Percentiles rank a stretch among this genome's conserved stretches.
Evolutionary conservation across 352 stramenopile species (phyloP).

Genomic region (Phytophthora fragariae): DNA sequence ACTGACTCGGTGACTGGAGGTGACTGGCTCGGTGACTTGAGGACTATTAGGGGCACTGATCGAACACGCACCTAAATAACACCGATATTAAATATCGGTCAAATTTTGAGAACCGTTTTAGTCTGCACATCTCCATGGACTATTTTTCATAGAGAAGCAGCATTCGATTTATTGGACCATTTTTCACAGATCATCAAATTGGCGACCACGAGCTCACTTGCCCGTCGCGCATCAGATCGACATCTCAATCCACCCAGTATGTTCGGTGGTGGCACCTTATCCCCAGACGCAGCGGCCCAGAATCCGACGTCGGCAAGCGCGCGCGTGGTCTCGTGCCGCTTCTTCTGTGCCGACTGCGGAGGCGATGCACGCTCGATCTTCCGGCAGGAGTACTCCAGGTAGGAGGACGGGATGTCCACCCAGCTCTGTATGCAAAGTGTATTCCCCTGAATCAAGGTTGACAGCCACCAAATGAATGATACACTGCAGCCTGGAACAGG

Average conservation of each 20-base stretch:
- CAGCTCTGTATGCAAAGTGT: too few species aligned
- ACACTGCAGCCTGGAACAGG: neutral
- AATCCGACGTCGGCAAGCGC: neutral
- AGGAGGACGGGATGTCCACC: neutral
- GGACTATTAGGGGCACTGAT: too few species aligned
- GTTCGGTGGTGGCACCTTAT: neutral
- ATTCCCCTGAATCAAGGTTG: neutral
- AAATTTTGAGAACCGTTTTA: too few species aligned
- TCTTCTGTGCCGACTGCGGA: neutral
- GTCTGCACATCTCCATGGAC: too few species aligned
- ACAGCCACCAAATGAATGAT: neutral
- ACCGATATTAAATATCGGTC: too few species aligned
- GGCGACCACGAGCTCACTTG: too few species aligned
- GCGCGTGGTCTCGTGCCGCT: neutral
- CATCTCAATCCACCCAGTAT: neutral
- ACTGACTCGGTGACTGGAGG: too few species aligned
- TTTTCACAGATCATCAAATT: too few species aligned
- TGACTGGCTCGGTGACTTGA: too few species aligned
- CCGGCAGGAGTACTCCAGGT: neutral
- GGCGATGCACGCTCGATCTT: neutral
- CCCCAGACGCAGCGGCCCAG: neutral
- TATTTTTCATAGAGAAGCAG: too few species aligned
- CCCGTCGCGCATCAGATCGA: neutral
- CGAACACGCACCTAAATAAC: too few species aligned
- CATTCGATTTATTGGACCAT: too few species aligned